Conservation (phyloP, 208 protist genomes). For the Naegleria fowleri region DNA sequence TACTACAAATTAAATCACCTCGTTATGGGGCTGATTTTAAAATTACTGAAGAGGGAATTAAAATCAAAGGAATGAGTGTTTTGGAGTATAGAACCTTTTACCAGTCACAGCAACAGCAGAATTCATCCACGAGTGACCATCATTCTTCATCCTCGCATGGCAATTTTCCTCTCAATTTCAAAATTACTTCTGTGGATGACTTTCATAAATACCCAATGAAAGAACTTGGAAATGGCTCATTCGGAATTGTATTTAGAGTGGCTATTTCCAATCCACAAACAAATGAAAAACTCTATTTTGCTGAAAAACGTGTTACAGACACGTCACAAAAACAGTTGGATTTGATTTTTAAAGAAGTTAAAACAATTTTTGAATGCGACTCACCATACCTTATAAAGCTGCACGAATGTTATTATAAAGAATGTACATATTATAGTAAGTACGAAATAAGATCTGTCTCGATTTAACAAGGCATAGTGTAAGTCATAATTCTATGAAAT, state of each 20-base stretch:
- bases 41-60: background rate
- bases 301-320: background rate
- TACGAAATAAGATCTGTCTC: too few relatives aligned
- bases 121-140: background rate
- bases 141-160: background rate
- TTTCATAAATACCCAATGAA: background rate
- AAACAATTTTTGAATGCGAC: background rate
- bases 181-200: background rate
- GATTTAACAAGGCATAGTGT: too few relatives aligned
- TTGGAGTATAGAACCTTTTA: background rate
- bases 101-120: background rate
- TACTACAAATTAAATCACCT: background rate
- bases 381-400: background rate
- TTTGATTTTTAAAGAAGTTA: background rate
- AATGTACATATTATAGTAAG: background rate
- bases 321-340: background rate
- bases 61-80: background rate
- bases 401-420: background rate
- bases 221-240: background rate
- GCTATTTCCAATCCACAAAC: background rate
- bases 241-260: background rate
- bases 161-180: background rate
- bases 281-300: background rate
- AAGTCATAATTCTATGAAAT: too few relatives aligned
- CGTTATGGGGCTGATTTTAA: background rate